These are phyloP conservation scores for Quercus agrifolia DNA, from an alignment of 306 rosid species.

Conservation along the genomic window DNA sequence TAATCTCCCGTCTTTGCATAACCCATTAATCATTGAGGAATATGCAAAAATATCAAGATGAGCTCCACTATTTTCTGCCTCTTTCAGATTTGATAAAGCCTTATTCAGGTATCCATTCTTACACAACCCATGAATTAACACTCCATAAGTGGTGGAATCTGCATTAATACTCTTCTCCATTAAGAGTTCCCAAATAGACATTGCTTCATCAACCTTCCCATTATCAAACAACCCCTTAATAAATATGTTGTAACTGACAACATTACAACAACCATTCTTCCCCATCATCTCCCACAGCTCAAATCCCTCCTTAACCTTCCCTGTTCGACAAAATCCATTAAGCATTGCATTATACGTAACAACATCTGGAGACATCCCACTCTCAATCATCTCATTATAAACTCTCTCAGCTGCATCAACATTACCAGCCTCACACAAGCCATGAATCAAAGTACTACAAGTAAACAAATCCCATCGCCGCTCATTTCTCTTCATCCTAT, in stretches of 20 bases:
- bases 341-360: constrained; percentile 69
- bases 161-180: constrained; percentile 32
- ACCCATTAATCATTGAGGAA: constrained; percentile 59
- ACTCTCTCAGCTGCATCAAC: constrained; percentile 59
- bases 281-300: constrained; percentile 64
- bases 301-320: constrained; percentile 46
- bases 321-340: constrained; percentile 49
- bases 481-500: constrained; percentile 71
- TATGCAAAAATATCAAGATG: constrained; percentile 61
- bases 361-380: constrained; percentile 57
- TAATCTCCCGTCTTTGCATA: constrained; percentile 65
- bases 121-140: constrained; percentile 75
- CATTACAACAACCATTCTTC: constrained; percentile 45
- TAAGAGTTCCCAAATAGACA: constrained; percentile 53
- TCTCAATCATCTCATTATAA: constrained; percentile 58
- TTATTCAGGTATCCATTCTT: constrained; percentile 60
- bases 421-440: constrained; percentile 63
- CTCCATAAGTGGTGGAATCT: constrained; percentile 63
- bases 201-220: constrained; percentile 42
- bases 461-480: constrained; percentile 47
- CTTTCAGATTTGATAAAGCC: constrained; percentile 60
- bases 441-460: constrained; percentile 73
- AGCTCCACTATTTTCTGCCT: constrained; percentile 44
- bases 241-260: constrained; percentile 66
- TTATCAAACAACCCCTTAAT: constrained; percentile 66